Conservation (phyloP, 2,329 filamentous ascomycete genomes). For the Myriosclerotinia duriaeana region DNA sequence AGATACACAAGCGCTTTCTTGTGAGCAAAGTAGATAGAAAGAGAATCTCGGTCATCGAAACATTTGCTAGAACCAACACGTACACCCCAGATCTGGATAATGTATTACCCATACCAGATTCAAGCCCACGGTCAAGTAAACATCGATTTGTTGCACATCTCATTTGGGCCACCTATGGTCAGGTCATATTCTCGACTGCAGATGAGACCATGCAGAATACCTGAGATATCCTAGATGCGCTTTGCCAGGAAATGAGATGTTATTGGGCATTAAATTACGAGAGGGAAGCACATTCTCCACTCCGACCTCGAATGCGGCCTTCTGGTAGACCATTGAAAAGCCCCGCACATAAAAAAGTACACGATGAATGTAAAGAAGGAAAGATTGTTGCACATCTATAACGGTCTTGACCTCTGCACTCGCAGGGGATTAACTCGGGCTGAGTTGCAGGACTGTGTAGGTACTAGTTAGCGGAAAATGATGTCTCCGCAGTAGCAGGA, state of each 20-base stretch:
- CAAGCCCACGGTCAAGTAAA: not conserved
- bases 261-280: not conserved
- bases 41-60: too few relatives aligned
- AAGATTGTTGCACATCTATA: slow-evolving; percentile 3
- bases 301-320: not conserved
- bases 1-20: too few relatives aligned
- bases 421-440: not conserved
- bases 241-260: too few relatives aligned
- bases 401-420: slow-evolving; percentile 9
- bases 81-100: not conserved
- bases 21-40: not conserved
- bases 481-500: not conserved
- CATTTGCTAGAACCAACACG: not conserved
- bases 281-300: not conserved
- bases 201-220: not conserved
- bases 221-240: not conserved
- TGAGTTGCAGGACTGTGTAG: not conserved
- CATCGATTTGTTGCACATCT: slow-evolving; percentile 7
- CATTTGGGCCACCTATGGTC: not conserved
- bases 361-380: not conserved
- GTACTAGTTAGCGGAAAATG: not conserved
- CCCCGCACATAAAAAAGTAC: not conserved
- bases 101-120: not conserved
- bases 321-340: not conserved
- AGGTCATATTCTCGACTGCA: not conserved